Conservation (phyloP, 192 early-diverging fungal species). For the Backusella westeae region DNA sequence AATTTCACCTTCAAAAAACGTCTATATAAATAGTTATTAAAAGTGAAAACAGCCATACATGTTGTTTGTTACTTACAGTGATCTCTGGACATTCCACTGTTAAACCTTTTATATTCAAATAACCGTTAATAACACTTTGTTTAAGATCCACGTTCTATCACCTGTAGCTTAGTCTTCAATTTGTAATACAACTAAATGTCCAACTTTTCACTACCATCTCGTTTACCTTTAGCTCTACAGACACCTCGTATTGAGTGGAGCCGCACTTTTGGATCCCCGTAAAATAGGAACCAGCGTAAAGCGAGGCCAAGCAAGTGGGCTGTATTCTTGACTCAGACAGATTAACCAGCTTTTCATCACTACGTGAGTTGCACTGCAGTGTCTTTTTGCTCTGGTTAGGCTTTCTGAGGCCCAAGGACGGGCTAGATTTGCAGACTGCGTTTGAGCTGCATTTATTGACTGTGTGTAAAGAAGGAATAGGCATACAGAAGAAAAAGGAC, state of each 20-base stretch:
- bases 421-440: not conserved
- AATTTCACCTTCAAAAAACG: constrained; percentile 86
- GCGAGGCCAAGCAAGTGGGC: constrained; percentile 14
- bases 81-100: constrained; percentile 76
- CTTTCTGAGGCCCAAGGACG: not conserved
- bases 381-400: not conserved
- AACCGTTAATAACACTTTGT: constrained; percentile 71
- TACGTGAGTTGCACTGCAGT: not conserved
- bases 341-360: constrained; percentile 14
- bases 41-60: not conserved
- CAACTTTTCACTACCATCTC: not conserved
- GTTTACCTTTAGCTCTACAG: constrained; percentile 69
- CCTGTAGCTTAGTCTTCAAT: not conserved
- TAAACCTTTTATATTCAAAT: constrained; percentile 74
- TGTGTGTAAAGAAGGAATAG: not conserved
- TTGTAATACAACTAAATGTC: not conserved
- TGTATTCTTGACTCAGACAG: constrained; percentile 14
- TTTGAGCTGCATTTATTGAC: not conserved
- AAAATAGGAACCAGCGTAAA: constrained; percentile 64
- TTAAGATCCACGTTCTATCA: constrained; percentile 66
- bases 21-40: constrained; percentile 23
- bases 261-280: constrained; percentile 62
- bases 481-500: not conserved
- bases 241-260: constrained; percentile 61
- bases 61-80: constrained; percentile 32